These are phyloP conservation scores for Cytospora leucostoma DNA, from an alignment of 2,329 filamentous ascomycete species.

Conservation along the genomic window DNA sequence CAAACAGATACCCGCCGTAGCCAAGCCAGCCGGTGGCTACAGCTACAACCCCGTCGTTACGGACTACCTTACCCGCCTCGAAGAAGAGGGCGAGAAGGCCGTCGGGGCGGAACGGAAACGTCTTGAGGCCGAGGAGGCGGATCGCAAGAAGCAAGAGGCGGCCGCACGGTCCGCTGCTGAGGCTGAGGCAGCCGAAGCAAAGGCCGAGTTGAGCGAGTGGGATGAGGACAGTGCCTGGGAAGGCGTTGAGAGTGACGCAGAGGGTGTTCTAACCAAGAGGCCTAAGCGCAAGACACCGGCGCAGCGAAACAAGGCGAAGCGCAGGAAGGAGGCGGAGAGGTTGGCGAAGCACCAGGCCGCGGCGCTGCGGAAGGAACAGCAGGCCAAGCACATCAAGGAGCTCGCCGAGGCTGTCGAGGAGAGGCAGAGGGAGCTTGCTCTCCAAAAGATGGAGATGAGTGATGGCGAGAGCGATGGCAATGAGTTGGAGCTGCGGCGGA, in stretches of 20 bases:
- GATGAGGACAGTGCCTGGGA: constrained; percentile 94
- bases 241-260: constrained; percentile 79
- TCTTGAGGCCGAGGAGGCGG: constrained; percentile 65
- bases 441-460: constrained; percentile 45
- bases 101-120: constrained; percentile 78
- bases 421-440: constrained; percentile 53
- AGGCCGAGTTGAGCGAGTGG: constrained; percentile 66
- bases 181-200: constrained; percentile 71
- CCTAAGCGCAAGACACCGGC: constrained; percentile 82
- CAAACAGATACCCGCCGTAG: constrained; percentile 76
- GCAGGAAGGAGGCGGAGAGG: constrained; percentile 84
- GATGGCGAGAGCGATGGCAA: constrained; percentile 60
- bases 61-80: constrained; percentile 79
- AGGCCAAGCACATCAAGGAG: constrained; percentile 70
- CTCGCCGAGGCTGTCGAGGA: constrained; percentile 65
- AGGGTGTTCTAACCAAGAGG: constrained; percentile 72
- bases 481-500: constrained; percentile 66
- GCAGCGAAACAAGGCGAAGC: constrained; percentile 85
- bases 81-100: constrained; percentile 74
- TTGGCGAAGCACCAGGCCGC: constrained; percentile 73
- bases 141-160: constrained; percentile 67
- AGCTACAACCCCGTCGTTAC: constrained; percentile 91
- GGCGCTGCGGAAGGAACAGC: constrained; percentile 71
- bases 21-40: constrained; percentile 76
- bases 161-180: constrained; percentile 70